Conservation (phyloP, 2,329 filamentous ascomycete genomes). For the Microcera coccophila region DNA sequence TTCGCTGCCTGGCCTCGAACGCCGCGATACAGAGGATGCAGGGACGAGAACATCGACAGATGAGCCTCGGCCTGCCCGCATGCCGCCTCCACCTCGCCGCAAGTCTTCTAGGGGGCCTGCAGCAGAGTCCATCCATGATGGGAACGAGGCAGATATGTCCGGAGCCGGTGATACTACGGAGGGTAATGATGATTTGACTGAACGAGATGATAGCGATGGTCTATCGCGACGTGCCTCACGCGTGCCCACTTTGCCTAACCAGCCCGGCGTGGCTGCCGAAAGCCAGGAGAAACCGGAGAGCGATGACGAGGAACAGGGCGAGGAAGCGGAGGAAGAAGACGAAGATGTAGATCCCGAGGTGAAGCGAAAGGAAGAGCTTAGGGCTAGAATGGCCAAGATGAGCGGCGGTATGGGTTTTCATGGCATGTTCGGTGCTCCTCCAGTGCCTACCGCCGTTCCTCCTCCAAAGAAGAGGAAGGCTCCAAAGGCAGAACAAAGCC, state of each 20-base stretch:
- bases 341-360: conserved; percentile 86
- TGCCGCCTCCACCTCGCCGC: conserved; percentile 45
- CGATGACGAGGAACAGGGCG: conserved; percentile 56
- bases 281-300: conserved; percentile 45
- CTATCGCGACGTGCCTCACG: conserved; percentile 40
- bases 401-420: conserved; percentile 96
- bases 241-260: conserved; percentile 34
- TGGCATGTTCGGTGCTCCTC: conserved; percentile 79
- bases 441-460: conserved; percentile 57
- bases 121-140: conserved; percentile 49
- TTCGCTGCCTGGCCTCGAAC: conserved; percentile 38
- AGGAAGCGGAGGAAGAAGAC: conserved; percentile 66
- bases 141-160: conserved; percentile 63
- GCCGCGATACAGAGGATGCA: conserved; percentile 46
- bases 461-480: conserved; percentile 53
- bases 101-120: conserved; percentile 48
- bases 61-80: conserved; percentile 30
- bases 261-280: conserved; percentile 17
- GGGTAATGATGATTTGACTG: conserved; percentile 57
- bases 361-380: conserved; percentile 77
- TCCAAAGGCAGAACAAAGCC: conserved; percentile 38
- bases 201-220: conserved; percentile 72
- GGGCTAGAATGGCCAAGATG: conserved; percentile 97
- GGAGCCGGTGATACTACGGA: conserved; percentile 62
- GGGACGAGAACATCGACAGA: conserved; percentile 51